Base-by-base conservation (phyloP, 345 rosid genomes). In the Salix arbutifolia region DNA sequence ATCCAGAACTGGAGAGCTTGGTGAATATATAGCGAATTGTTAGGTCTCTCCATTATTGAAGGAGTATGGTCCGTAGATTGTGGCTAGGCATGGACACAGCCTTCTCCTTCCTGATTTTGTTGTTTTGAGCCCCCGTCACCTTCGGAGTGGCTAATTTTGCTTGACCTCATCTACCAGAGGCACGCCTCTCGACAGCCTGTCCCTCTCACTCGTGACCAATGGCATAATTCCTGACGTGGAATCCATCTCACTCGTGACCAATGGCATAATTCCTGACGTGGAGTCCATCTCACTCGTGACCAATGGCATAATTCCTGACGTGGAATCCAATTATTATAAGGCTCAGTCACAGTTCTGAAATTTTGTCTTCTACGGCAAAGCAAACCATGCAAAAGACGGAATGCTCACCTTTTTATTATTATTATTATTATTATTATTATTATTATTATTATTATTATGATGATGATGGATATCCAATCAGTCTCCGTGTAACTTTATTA, bases 141-240 rank as follows among this genome's bases (percentile, higher is more conserved):
- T 35, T 35, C 37, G 73, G 73, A 77, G 81, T 78, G 35, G 70
- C 74, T 73, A 79, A 79, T 79, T 74, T 1, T 79, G 74, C 9
- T 35, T 69, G 74, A 74, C 73, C 70, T 79, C 70, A 68, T 30
- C 50, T 48, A n/a, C 38, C 37, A 44, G 17, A 70, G 31, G 64
- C 70, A 37, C 21, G 65, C 74, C 9, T 4, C 3, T 70, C 37
- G 17, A 5, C 28, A 17, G 42, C 33, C 35, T 21, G 60, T 53
- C 25, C 25, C 60, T 19, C 60, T 8, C 60, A 8, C 23, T 18
- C 35, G 30, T 42, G 65, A 16, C n/a, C n/a, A n/a, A n/a, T n/a
- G n/a, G n/a, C n/a, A n/a, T n/a, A n/a, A n/a, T n/a, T n/a, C n/a
- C n/a, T n/a, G n/a, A n/a, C n/a, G n/a, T n/a, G n/a, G n/a, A n/a